phyloP scores from a whole-genome alignment of 2,329 filamentous ascomycete species.

The Epichloe uncinata region DNA sequence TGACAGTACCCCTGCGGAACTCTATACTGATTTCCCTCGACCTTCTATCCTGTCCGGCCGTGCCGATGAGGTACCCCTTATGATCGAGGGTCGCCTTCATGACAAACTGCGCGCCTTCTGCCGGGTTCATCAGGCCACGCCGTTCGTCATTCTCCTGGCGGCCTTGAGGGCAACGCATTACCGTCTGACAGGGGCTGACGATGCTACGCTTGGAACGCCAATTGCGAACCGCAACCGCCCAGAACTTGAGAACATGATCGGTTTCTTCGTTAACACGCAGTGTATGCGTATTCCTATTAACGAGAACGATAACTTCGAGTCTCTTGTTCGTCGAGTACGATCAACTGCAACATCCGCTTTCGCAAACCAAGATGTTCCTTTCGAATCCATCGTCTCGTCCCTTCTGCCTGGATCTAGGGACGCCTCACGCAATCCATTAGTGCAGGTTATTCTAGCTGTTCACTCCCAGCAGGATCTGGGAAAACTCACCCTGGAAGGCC shows the following conservation, averaged over 20 bases:
- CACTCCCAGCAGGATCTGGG: constrained; percentile 12
- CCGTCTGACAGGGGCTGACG: constrained; percentile 12
- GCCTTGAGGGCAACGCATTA: constrained; percentile 14
- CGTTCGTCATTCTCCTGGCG: constrained; percentile 9
- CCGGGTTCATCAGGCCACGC: constrained; percentile 1
- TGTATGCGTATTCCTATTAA: constrained; percentile 8
- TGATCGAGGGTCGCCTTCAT: constrained; percentile 7
- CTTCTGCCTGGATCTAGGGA: constrained; percentile 6
- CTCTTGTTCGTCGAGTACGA: neutral
- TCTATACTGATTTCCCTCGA: constrained; percentile 7
- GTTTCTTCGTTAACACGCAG: constrained; percentile 15
- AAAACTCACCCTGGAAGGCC: constrained; percentile 9
- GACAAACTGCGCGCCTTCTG: constrained; percentile 6
- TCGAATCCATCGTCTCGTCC: constrained; percentile 8
- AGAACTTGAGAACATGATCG: constrained; percentile 12
- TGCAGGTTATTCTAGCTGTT: constrained; percentile 9
- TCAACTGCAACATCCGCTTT: neutral
- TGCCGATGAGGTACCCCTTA: constrained; percentile 2
- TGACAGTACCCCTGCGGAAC: constrained; percentile 7
- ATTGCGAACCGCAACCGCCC: constrained; percentile 11
- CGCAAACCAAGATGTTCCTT: constrained; percentile 12
- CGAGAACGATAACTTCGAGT: neutral
- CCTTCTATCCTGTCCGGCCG: constrained; percentile 9
- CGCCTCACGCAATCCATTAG: constrained; percentile 8
- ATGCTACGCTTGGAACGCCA: constrained; percentile 12